Percentiles rank a stretch among this genome's conserved stretches.
Evolutionary conservation across 2,329 filamentous ascomycete species (phyloP).

Genomic region (Fusarium stilboides): DNA sequence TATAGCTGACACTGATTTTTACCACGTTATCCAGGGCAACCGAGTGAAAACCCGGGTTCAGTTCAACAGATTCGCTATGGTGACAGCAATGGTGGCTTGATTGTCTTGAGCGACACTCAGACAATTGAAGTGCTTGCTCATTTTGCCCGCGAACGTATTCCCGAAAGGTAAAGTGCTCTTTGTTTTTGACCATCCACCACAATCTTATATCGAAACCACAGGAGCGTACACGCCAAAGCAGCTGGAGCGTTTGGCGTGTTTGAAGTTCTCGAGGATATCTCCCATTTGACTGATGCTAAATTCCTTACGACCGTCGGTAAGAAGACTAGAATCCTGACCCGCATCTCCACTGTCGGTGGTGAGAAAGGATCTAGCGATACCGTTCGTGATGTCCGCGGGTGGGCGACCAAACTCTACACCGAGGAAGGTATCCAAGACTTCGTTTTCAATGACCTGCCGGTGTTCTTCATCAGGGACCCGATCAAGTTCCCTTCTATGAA

Average conservation of each 20-base stretch:
- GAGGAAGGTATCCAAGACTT: conserved; percentile 51
- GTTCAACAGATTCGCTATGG: conserved; percentile 47
- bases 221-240: conserved; percentile 32
- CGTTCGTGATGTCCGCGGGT: conserved; percentile 77
- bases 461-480: conserved; percentile 64
- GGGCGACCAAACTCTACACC: conserved; percentile 57
- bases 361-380: conserved; percentile 76
- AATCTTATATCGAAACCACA: too few species aligned
- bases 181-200: too few species aligned
- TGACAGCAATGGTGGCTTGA: conserved; percentile 55
- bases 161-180: too few species aligned
- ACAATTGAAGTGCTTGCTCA: conserved; percentile 70
- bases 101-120: conserved; percentile 66
- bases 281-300: conserved; percentile 27
- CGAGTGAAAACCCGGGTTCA: conserved; percentile 43
- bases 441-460: conserved; percentile 63
- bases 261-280: conserved; percentile 27
- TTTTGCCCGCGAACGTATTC: conserved; percentile 72
- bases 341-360: conserved; percentile 66
- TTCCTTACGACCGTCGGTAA: conserved; percentile 21
- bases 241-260: conserved; percentile 31
- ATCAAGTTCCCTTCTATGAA: conserved; percentile 65
- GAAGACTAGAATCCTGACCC: conserved; percentile 8
- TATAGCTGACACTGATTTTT: background rate
- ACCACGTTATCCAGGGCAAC: conserved; percentile 36